Conservation (phyloP, 116 monocot species). For the Zostera marina region DNA sequence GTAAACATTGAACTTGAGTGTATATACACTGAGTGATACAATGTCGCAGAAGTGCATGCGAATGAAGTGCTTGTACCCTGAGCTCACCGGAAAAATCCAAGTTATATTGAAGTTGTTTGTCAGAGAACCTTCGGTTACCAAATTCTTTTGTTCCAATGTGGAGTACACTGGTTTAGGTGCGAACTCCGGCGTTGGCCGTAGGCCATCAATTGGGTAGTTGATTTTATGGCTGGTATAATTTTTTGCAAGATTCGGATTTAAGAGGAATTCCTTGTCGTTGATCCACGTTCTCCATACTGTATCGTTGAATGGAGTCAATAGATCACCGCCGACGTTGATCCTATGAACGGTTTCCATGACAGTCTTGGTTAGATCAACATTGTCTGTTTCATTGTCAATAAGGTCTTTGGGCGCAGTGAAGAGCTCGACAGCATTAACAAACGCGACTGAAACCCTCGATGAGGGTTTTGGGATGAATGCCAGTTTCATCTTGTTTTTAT, state of each 20-base stretch:
- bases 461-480: slow-evolving; percentile 32
- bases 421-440: slow-evolving; percentile 75
- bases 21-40: background rate
- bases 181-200: slow-evolving; percentile 9
- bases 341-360: slow-evolving; percentile 36
- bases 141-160: slow-evolving; percentile 29
- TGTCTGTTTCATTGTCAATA: background rate
- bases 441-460: slow-evolving; percentile 18
- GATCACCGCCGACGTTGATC: slow-evolving; percentile 56
- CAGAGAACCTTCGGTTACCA: background rate
- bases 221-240: background rate
- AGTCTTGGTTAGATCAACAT: background rate
- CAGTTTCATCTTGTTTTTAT: slow-evolving; percentile 14
- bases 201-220: slow-evolving; percentile 2
- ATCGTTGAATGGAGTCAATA: slow-evolving; percentile 46
- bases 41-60: slow-evolving; percentile 82
- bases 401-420: slow-evolving; percentile 47
- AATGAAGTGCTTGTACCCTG: slow-evolving; percentile 20
- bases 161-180: slow-evolving; percentile 42
- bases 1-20: slow-evolving; percentile 40
- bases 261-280: slow-evolving; percentile 17
- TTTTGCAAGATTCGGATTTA: background rate
- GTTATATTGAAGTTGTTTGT: slow-evolving; percentile 32
- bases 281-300: slow-evolving; percentile 70
- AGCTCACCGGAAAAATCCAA: slow-evolving; percentile 36